A percentile compares a stretch with the other conserved stretches of the same genome.
These are phyloP conservation scores for Meyerozyma athensensis DNA, from an alignment of 1,139 yeast species.

Conservation along the genomic window DNA sequence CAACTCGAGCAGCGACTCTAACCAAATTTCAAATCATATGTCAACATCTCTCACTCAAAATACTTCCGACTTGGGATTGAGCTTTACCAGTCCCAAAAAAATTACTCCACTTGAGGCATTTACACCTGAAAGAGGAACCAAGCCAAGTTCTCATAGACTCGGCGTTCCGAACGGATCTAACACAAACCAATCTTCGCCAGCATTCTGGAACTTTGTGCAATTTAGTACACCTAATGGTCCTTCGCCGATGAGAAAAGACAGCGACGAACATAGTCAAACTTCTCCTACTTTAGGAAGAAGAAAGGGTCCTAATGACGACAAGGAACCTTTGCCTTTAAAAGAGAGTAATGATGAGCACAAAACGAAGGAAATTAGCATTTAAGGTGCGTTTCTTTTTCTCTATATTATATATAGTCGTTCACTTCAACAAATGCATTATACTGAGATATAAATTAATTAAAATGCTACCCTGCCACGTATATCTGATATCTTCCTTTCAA, in stretches of 20 bases:
- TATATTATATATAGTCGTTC: background rate
- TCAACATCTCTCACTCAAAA: constrained; percentile 19
- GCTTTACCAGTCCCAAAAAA: constrained; percentile 49
- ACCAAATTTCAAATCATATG: constrained; percentile 8
- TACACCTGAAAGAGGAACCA: constrained; percentile 74
- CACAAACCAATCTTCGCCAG: constrained; percentile 57
- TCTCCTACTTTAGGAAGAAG: constrained; percentile 37
- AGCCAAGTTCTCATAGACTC: constrained; percentile 18
- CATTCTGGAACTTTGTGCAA: constrained; percentile 75
- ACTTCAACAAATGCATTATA: constrained; percentile 3
- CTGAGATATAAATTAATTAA: constrained; percentile 10
- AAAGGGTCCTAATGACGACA: constrained; percentile 15
- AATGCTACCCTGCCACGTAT: constrained; percentile 48
- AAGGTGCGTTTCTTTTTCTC: background rate
- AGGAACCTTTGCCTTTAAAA: constrained; percentile 1
- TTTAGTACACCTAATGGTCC: constrained; percentile 64
- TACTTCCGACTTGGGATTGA: constrained; percentile 32
- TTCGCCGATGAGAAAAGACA: constrained; percentile 37
- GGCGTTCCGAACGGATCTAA: constrained; percentile 20
- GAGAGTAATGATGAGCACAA: constrained; percentile 2
- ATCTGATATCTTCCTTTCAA: constrained; percentile 58
- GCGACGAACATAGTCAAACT: constrained; percentile 33
- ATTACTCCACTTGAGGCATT: constrained; percentile 71
- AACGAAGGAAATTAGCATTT: constrained; percentile 1
- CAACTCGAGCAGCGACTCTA: constrained; percentile 7